Evolutionary conservation across 352 stramenopile genomes (phyloP), one percentile per base, ranked within the genome.

Genomic region (Pseudoperonospora humuli): DNA sequence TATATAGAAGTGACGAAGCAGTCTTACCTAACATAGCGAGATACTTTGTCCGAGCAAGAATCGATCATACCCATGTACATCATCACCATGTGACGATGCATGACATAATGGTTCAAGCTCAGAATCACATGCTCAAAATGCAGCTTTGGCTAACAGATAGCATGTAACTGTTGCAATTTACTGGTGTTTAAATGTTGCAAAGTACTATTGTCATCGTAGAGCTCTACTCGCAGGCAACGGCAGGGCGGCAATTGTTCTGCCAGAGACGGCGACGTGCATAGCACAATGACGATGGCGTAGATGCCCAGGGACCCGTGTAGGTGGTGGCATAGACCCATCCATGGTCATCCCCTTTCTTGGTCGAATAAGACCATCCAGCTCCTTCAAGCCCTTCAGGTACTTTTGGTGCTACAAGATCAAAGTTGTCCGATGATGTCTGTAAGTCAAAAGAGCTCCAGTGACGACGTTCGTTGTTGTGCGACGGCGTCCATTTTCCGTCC

Each of bases 301-400:
- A 39, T 21, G 65, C 46, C 73, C 73, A 88, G 8, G 76, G 73
- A 0, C 76, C 74, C n/a, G 65, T 74, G 57, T 76, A 84, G 7
- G 66, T 78, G 19, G 55, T 62, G 7, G 73, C 69, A 40, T 88
- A 88, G 44, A 82, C 48, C 76, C 76, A 88, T 18, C 76, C 76
- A 45, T 86, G 64, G 9, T 77, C 51, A 41, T 86, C 76, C 38
- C 72, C 71, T 20, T 73, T 76, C 45, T 74, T 66, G 24, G 67
- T 82, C 19, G 67, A 75, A 55, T 83, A 86, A 7, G 67, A 66
- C 75, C 75, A 87, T 13, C 75, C 71, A 9, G 75, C 62, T 15
- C 56, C 59, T 45, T 85, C 69, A 7, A 74, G 50, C 9, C 62
- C 61, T 9, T 74, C 54, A 3, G 70, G 75, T 24, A 84, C 61